Conservation (phyloP, 2,329 filamentous ascomycete species). For the Fusarium sp. region DNA sequence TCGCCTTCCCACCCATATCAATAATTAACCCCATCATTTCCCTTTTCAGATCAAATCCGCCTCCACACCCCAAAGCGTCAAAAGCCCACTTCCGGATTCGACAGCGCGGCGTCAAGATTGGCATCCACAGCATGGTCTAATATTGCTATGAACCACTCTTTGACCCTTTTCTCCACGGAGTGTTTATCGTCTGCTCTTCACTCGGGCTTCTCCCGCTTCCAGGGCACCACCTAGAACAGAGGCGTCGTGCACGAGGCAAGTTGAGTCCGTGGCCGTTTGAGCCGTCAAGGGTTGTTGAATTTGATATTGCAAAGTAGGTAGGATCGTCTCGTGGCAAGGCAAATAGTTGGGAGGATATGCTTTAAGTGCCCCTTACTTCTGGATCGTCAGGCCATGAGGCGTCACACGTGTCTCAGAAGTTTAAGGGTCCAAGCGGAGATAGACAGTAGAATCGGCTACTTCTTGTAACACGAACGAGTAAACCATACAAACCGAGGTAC, state of each 20-base stretch:
- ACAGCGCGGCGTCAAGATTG: slow-evolving; percentile 32
- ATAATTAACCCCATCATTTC: neutral
- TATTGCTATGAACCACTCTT: too few species aligned
- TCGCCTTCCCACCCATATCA: neutral
- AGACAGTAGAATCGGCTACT: too few species aligned
- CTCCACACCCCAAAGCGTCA: slow-evolving; percentile 1
- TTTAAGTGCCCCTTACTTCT: neutral
- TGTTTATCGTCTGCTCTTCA: neutral
- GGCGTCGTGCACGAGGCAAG: neutral
- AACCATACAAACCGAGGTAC: too few species aligned
- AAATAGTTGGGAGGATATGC: neutral
- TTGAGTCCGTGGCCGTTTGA: neutral
- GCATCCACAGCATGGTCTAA: neutral
- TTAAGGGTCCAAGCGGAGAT: slow-evolving; percentile 2
- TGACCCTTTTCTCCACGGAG: neutral
- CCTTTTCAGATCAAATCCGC: neutral
- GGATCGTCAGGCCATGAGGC: slow-evolving; percentile 7
- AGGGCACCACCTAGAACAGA: neutral
- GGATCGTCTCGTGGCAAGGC: neutral
- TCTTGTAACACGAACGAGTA: too few species aligned
- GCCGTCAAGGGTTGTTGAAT: neutral
- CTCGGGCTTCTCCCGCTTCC: neutral
- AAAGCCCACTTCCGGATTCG: slow-evolving; percentile 23
- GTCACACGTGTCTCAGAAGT: slow-evolving; percentile 3
- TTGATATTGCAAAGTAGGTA: neutral